Conservation (phyloP, 768 basidiomycete species). For the Lanmaoa rubissima region DNA sequence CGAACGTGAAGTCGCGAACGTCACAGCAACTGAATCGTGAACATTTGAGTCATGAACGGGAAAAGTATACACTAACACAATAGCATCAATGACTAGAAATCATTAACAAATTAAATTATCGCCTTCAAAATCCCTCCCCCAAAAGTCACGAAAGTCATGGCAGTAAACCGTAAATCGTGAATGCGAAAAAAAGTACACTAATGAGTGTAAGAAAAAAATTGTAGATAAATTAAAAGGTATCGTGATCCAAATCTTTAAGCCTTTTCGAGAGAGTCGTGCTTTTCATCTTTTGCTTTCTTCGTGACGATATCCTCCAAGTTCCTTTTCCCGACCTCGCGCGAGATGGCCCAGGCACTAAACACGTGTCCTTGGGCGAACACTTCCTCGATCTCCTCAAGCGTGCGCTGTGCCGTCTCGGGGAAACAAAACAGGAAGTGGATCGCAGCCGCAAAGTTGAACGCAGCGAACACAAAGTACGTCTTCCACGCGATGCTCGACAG, state of each 20-base stretch:
- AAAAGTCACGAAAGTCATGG: background rate
- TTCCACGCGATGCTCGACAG: constrained; percentile 67
- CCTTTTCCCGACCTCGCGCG: constrained; percentile 60
- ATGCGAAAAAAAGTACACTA: background rate
- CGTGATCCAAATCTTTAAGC: background rate
- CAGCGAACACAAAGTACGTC: constrained; percentile 76
- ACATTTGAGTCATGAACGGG: background rate
- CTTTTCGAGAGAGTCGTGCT: constrained; percentile 1
- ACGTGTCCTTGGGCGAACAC: constrained; percentile 67
- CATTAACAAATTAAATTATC: background rate
- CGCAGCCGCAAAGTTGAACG: constrained; percentile 72
- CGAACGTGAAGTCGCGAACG: too few relatives aligned
- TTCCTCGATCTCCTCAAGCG: constrained; percentile 78
- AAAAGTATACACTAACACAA: background rate
- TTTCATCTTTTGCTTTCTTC: constrained; percentile 13
- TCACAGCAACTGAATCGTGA: background rate
- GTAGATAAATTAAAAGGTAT: background rate
- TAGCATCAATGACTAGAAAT: background rate
- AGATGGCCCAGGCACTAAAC: constrained; percentile 72
- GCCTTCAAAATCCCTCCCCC: background rate
- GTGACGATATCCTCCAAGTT: constrained; percentile 49
- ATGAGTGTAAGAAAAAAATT: background rate
- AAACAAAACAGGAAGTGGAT: constrained; percentile 77
- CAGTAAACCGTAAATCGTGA: background rate
- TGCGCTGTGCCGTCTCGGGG: constrained; percentile 72